These are phyloP conservation scores for Dactylorhiza incarnata DNA, from an alignment of 106 monocot species.

Conservation along the genomic window DNA sequence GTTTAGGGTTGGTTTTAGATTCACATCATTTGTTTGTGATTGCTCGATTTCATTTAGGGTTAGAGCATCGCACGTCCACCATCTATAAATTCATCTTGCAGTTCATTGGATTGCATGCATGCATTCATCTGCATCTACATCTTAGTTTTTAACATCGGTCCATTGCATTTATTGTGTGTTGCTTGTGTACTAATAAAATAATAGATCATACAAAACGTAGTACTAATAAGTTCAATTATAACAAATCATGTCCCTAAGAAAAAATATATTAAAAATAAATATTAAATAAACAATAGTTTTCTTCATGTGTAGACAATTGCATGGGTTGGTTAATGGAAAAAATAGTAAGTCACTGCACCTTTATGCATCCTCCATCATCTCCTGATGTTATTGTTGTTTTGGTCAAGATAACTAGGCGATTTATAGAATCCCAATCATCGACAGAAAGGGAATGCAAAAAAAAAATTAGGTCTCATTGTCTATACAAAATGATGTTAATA, in stretches of 20 bases:
- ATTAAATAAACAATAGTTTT: neutral
- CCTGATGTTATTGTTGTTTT: conserved; percentile 84
- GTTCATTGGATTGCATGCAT: too few relatives aligned
- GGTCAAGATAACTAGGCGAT: conserved; percentile 72
- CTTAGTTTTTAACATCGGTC: too few relatives aligned
- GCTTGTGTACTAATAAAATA: too few relatives aligned
- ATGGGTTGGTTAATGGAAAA: neutral
- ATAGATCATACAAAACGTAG: neutral
- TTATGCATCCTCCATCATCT: conserved; percentile 89
- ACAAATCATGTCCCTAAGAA: neutral
- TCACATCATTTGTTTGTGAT: too few relatives aligned
- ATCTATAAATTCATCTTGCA: too few relatives aligned
- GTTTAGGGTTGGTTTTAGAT: too few relatives aligned
- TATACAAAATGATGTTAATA: neutral
- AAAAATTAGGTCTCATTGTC: neutral
- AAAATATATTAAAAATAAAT: neutral
- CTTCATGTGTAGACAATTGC: neutral
- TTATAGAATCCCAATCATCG: conserved; percentile 44
- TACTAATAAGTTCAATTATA: neutral
- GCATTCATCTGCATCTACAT: too few relatives aligned
- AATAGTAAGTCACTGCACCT: conserved; percentile 31
- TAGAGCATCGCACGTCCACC: too few relatives aligned
- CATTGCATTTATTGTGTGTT: too few relatives aligned
- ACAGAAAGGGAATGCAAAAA: neutral
- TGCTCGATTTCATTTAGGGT: too few relatives aligned